phyloP scores from a whole-genome alignment of 2,329 filamentous ascomycete genomes.

The Aspergillus jensenii region DNA sequence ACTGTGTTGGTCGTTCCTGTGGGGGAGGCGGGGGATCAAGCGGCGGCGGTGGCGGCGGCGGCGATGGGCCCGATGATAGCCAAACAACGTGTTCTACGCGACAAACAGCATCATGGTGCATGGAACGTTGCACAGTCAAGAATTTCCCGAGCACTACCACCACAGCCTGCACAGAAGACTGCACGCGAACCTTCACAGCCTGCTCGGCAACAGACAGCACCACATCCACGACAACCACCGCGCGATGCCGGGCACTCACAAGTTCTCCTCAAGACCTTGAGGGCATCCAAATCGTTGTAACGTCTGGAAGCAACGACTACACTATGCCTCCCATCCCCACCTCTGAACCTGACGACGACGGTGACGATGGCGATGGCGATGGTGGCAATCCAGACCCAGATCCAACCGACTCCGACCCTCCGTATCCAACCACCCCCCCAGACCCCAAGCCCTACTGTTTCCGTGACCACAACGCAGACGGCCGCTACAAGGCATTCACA shows the following conservation, averaged over 20 bases:
- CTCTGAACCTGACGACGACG: too few relatives aligned
- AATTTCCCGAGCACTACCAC: background rate
- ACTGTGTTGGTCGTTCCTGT: background rate
- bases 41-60: background rate
- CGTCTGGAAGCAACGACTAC: background rate
- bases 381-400: background rate
- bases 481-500: background rate
- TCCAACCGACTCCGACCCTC: background rate
- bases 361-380: background rate
- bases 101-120: background rate
- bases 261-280: background rate
- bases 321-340: background rate
- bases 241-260: background rate
- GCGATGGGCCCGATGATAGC: background rate
- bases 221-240: background rate
- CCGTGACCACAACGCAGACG: background rate
- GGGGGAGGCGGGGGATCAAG: background rate
- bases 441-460: background rate
- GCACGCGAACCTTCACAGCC: background rate
- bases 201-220: background rate
- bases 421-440: background rate
- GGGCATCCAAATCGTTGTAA: background rate
- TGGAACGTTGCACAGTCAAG: background rate
- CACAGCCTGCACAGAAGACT: background rate
- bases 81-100: background rate